Evolutionary conservation across 2,329 filamentous ascomycete genomes (phyloP).

Genomic region (Lasiodiplodia citricola): DNA sequence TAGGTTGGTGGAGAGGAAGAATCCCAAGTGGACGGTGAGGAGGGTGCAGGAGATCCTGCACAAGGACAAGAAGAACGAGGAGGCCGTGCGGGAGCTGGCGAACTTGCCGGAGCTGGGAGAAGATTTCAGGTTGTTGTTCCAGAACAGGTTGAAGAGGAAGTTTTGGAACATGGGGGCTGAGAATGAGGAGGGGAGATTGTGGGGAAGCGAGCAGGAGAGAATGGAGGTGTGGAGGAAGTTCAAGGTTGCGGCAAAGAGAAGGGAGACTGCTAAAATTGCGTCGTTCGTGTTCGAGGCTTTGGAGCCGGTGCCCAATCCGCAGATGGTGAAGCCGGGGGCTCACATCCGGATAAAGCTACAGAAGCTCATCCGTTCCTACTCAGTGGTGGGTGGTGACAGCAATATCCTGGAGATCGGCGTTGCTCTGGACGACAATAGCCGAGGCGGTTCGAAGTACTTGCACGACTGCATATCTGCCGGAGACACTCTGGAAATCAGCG

Average conservation of each 20-base stretch:
- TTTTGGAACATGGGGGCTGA: constrained; percentile 29
- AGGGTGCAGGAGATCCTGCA: constrained; percentile 68
- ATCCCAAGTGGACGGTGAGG: constrained; percentile 68
- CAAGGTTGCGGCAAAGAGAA: constrained; percentile 56
- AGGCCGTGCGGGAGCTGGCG: constrained; percentile 51
- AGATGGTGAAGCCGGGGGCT: constrained; percentile 52
- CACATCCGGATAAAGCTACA: constrained; percentile 63
- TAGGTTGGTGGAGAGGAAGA: constrained; percentile 58
- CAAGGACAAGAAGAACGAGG: constrained; percentile 56
- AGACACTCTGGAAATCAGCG: constrained; percentile 57
- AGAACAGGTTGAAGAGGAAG: constrained; percentile 53
- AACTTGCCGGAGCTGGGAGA: constrained; percentile 55
- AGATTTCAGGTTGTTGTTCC: constrained; percentile 59
- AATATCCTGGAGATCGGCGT: constrained; percentile 64
- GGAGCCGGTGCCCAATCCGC: constrained; percentile 40
- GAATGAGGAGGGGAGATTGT: constrained; percentile 37
- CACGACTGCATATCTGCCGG: constrained; percentile 57
- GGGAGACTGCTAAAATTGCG: constrained; percentile 57
- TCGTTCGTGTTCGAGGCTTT: constrained; percentile 60
- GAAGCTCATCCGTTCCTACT: constrained; percentile 64
- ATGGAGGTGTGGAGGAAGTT: constrained; percentile 45
- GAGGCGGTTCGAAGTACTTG: constrained; percentile 67
- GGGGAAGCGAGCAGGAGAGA: constrained; percentile 34
- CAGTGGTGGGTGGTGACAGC: constrained; percentile 59
- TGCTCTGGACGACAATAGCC: constrained; percentile 59